phyloP scores from a whole-genome alignment of 75 land plant species.

The Selaginella moellendorffii region DNA sequence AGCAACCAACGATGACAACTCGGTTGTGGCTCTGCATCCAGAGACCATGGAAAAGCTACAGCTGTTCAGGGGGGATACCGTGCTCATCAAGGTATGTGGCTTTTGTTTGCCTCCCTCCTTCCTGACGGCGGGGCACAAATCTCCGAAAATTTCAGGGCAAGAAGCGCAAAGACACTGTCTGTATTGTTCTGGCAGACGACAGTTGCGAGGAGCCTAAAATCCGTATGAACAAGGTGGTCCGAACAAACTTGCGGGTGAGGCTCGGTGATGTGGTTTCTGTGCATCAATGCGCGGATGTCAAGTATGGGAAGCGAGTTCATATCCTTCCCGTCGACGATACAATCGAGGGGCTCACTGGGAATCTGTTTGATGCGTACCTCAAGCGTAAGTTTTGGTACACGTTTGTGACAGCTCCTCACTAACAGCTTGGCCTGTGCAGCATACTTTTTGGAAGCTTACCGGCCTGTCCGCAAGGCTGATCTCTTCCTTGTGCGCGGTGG shows the following conservation, averaged over 20 bases:
- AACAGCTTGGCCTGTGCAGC: constrained; percentile 34
- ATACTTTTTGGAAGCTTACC: constrained; percentile 61
- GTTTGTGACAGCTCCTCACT: constrained; percentile 12
- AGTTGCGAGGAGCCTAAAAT: constrained; percentile 77
- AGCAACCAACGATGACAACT: constrained; percentile 69
- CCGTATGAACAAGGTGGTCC: constrained; percentile 76
- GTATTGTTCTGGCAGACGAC: constrained; percentile 75
- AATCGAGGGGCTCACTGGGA: constrained; percentile 64
- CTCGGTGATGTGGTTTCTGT: constrained; percentile 81
- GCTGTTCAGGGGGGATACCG: constrained; percentile 67
- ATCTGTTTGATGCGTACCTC: constrained; percentile 61
- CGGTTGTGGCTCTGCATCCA: constrained; percentile 55
- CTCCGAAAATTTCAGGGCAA: constrained; percentile 56
- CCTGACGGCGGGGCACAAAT: no score
- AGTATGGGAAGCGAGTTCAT: constrained; percentile 67
- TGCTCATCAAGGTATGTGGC: constrained; percentile 49
- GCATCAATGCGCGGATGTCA: constrained; percentile 71
- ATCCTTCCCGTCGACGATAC: constrained; percentile 73
- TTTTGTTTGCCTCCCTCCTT: no score
- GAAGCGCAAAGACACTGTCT: constrained; percentile 70
- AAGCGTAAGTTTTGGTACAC: constrained; percentile 33
- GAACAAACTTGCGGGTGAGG: constrained; percentile 61
- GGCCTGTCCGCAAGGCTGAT: constrained; percentile 73
- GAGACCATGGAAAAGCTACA: constrained; percentile 82
- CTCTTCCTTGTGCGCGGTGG: constrained; percentile 75